Percentiles rank a stretch among this genome's conserved stretches.
phyloP scores from a whole-genome alignment of 1,139 yeast species.

The Saccharomyces hybrid region DNA sequence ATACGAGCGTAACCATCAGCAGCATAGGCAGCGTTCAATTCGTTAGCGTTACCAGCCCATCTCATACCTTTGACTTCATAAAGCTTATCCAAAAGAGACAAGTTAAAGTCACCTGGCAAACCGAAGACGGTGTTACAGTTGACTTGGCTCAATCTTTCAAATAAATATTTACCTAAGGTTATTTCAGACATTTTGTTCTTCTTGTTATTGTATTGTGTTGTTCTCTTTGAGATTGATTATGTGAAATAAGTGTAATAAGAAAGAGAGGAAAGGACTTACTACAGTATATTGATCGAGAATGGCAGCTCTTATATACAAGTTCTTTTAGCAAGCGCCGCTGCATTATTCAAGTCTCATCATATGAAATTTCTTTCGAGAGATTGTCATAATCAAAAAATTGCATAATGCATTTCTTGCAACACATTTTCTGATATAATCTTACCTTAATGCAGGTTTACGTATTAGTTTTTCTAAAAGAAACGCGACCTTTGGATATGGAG shows the following conservation, averaged over 20 bases:
- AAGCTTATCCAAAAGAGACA: slow-evolving; percentile 54
- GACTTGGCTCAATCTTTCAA: slow-evolving; percentile 48
- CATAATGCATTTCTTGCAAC: slow-evolving; percentile 1
- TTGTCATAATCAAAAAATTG: neutral
- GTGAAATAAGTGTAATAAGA: neutral
- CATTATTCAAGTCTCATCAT: neutral
- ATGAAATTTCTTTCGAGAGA: neutral
- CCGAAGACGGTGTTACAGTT: slow-evolving; percentile 56
- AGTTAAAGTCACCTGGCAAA: slow-evolving; percentile 65
- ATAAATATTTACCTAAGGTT: slow-evolving; percentile 54
- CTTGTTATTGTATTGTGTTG: slow-evolving; percentile 1
- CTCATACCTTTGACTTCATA: slow-evolving; percentile 51
- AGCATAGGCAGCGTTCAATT: slow-evolving; percentile 63
- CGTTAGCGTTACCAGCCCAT: slow-evolving; percentile 71
- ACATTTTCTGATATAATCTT: neutral
- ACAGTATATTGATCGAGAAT: neutral
- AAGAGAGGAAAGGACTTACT: neutral
- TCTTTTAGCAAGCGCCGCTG: neutral
- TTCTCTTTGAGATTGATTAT: neutral
- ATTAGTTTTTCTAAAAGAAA: neutral
- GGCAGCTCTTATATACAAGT: neutral
- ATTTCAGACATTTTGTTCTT: slow-evolving; percentile 32
- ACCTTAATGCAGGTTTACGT: neutral
- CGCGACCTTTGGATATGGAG: neutral
- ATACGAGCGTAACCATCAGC: slow-evolving; percentile 67